Conservation (phyloP, 1,139 yeast species). For the Suhomyces bokatorum region DNA sequence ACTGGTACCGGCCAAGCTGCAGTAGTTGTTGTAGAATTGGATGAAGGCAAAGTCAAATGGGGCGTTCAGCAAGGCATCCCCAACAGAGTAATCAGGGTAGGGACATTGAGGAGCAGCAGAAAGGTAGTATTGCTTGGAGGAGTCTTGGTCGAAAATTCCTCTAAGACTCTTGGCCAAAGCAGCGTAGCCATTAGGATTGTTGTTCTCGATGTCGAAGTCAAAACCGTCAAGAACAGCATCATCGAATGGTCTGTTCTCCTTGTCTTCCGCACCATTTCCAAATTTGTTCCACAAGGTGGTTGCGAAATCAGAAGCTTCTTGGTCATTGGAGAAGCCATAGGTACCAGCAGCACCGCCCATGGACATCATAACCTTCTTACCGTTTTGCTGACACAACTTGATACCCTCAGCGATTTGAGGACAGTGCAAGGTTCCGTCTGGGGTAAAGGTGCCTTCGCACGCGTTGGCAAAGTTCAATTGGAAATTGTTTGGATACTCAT, state of each 20-base stretch:
- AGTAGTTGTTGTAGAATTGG: slow-evolving; percentile 92
- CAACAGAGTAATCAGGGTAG: slow-evolving; percentile 84
- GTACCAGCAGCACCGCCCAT: slow-evolving; percentile 88
- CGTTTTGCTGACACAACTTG: slow-evolving; percentile 74
- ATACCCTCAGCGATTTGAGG: slow-evolving; percentile 72
- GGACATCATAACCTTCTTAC: slow-evolving; percentile 77
- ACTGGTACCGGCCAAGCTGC: slow-evolving; percentile 50
- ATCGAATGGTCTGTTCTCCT: slow-evolving; percentile 69
- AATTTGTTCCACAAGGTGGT: slow-evolving; percentile 78
- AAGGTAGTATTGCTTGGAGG: slow-evolving; percentile 66
- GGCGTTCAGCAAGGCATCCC: slow-evolving; percentile 60
- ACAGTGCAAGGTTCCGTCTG: slow-evolving; percentile 60
- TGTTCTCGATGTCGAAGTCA: slow-evolving; percentile 48
- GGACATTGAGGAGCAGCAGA: slow-evolving; percentile 97
- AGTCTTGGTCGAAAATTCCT: slow-evolving; percentile 50
- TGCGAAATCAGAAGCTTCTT: slow-evolving; percentile 70
- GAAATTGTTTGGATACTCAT: slow-evolving; percentile 53
- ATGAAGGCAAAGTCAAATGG: slow-evolving; percentile 82
- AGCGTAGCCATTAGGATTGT: slow-evolving; percentile 53
- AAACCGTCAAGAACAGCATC: slow-evolving; percentile 47
- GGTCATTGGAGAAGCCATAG: slow-evolving; percentile 69
- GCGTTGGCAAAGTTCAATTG: slow-evolving; percentile 70
- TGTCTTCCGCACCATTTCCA: slow-evolving; percentile 49
- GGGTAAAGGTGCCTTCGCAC: slow-evolving; percentile 51
- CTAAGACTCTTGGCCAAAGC: slow-evolving; percentile 66